Evolutionary conservation across 768 basidiomycete genomes (phyloP).

Genomic region (Pleurotus giganteus): DNA sequence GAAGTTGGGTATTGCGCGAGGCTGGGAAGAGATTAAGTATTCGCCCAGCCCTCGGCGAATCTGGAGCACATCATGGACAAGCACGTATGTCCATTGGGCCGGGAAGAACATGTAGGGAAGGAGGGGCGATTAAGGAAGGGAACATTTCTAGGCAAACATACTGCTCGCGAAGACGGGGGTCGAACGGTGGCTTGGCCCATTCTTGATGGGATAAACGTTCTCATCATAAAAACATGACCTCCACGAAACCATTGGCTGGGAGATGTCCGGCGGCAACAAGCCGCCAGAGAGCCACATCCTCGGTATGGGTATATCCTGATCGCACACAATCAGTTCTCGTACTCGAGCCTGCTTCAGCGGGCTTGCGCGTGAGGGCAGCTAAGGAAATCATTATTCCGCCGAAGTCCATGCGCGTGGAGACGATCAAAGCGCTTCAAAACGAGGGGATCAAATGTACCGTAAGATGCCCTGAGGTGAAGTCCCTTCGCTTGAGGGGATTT

Average conservation of each 20-base stretch:
- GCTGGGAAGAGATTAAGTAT: too few relatives aligned
- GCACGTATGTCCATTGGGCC: not conserved
- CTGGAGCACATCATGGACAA: too few relatives aligned
- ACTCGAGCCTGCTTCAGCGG: not conserved
- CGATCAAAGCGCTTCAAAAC: too few relatives aligned
- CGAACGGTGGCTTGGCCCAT: not conserved
- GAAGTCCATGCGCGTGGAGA: not conserved
- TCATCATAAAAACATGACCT: too few relatives aligned
- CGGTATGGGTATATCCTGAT: not conserved
- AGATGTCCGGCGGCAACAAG: not conserved
- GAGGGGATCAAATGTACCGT: too few relatives aligned
- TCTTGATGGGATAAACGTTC: not conserved
- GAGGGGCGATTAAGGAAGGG: constrained; percentile 11
- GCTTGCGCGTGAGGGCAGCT: not conserved
- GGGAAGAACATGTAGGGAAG: constrained; percentile 7
- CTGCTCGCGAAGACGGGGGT: constrained; percentile 4
- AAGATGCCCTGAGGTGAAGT: too few relatives aligned
- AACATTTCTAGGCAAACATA: not conserved
- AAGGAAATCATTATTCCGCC: not conserved
- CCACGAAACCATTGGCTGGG: not conserved
- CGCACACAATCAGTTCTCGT: not conserved
- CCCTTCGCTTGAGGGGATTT: too few relatives aligned
- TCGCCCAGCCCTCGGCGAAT: too few relatives aligned
- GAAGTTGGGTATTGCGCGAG: too few relatives aligned
- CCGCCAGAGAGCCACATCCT: not conserved